Conservation (phyloP, 768 basidiomycete genomes). For the Phlebiopsis gigantea region DNA sequence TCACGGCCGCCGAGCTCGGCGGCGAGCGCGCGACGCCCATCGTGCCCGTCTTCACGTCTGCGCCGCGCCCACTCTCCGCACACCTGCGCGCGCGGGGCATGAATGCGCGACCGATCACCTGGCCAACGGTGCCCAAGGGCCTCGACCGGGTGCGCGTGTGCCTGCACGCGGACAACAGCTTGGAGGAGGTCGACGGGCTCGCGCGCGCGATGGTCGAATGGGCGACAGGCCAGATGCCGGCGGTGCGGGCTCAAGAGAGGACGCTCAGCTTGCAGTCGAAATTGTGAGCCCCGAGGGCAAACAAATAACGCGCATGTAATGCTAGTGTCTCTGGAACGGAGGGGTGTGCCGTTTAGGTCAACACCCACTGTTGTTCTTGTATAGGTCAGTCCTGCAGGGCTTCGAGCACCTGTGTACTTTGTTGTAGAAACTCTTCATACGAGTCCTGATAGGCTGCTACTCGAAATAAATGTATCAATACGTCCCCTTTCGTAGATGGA, state of each 20-base stretch:
- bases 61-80: constrained; percentile 70
- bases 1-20: constrained; percentile 27
- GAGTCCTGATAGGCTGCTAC: constrained; percentile 57
- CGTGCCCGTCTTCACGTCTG: constrained; percentile 74
- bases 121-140: constrained; percentile 88
- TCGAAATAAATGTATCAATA: constrained; percentile 1
- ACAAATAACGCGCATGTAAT: too few species aligned
- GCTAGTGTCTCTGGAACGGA: too few species aligned
- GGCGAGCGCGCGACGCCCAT: constrained; percentile 59
- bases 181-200: constrained; percentile 55
- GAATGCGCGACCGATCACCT: constrained; percentile 72
- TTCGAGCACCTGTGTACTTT: constrained; percentile 57
- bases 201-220: constrained; percentile 22
- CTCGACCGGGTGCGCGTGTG: constrained; percentile 86
- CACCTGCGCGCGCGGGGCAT: constrained; percentile 50
- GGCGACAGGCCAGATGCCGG: constrained; percentile 17
- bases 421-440: constrained; percentile 52
- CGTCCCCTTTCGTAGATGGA: neutral
- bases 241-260: neutral
- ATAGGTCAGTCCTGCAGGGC: constrained; percentile 54
- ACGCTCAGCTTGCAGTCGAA: constrained; percentile 14
- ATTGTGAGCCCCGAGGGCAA: too few species aligned
- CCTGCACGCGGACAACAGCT: constrained; percentile 72
- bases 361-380: too few species aligned
- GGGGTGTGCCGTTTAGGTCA: too few species aligned